phyloP scores from a whole-genome alignment of 225 moss, liverwort and hornwort species.

The Thuidium tamariscinum region DNA sequence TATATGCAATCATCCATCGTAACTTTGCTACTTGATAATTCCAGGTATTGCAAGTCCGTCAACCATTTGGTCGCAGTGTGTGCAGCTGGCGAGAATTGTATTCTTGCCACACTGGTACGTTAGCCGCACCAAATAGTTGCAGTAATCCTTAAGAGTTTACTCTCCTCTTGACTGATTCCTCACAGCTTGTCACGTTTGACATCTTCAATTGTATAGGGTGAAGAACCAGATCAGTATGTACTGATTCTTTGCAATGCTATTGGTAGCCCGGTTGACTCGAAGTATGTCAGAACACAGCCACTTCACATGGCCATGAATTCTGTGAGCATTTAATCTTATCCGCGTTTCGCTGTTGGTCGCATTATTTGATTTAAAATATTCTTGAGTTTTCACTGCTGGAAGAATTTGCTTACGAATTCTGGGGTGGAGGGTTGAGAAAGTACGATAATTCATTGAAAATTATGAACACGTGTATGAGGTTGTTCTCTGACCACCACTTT shows the following conservation, averaged over 20 bases:
- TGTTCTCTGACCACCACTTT: constrained; percentile 22
- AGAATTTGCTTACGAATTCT: background rate
- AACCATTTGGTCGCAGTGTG: constrained; percentile 57
- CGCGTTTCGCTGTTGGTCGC: background rate
- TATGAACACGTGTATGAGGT: background rate
- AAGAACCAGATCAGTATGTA: constrained; percentile 53
- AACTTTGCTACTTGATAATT: background rate
- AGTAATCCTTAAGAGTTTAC: background rate
- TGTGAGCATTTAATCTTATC: constrained; percentile 30
- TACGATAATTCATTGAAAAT: background rate
- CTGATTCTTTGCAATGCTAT: constrained; percentile 81
- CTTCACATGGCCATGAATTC: constrained; percentile 72
- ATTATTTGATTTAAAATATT: background rate
- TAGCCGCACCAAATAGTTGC: background rate
- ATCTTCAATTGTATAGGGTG: constrained; percentile 35
- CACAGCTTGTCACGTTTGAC: background rate
- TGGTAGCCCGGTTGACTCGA: constrained; percentile 85
- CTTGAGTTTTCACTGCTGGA: background rate
- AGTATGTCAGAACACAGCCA: constrained; percentile 51
- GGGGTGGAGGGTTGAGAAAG: background rate
- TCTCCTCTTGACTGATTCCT: background rate
- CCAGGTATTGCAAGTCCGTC: constrained; percentile 84
- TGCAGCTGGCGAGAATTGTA: constrained; percentile 59
- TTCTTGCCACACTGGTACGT: constrained; percentile 63
- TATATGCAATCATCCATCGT: background rate